Evolutionary conservation across 345 rosid species (phyloP).

Genomic region (Brassica incana): DNA sequence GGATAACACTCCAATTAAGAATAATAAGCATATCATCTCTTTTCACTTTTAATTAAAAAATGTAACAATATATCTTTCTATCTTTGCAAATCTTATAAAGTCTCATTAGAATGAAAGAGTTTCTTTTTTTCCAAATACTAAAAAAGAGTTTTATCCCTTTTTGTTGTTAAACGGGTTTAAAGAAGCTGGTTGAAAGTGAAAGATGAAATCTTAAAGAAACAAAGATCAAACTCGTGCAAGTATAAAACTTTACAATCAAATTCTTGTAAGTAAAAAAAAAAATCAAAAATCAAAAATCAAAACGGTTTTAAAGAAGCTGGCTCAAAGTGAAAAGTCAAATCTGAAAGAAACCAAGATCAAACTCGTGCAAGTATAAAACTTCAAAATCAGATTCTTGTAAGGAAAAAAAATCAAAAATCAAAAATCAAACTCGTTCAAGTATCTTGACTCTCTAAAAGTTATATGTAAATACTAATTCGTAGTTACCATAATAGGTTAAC

Average conservation of each 20-base stretch:
- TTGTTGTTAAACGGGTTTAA: neutral
- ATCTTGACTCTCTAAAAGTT: neutral
- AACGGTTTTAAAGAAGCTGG: neutral
- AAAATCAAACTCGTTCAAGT: neutral
- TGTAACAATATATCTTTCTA: neutral
- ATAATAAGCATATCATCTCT: constrained; percentile 25
- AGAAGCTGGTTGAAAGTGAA: neutral
- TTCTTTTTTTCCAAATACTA: too few relatives aligned
- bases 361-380: neutral
- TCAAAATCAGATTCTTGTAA: neutral
- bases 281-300: neutral
- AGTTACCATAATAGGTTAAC: neutral
- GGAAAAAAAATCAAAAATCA: neutral
- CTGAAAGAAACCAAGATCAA: neutral
- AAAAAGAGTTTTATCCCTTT: neutral
- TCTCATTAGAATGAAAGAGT: neutral
- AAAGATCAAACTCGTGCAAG: neutral
- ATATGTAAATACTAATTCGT: neutral
- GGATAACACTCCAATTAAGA: constrained; percentile 25
- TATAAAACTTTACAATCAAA: neutral
- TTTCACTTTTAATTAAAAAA: neutral
- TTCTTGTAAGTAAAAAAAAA: neutral
- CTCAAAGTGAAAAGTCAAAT: neutral
- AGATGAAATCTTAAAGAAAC: neutral
- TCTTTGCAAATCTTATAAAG: neutral